Conservation (phyloP, 345 rosid genomes). For the Turnera subulata region DNA sequence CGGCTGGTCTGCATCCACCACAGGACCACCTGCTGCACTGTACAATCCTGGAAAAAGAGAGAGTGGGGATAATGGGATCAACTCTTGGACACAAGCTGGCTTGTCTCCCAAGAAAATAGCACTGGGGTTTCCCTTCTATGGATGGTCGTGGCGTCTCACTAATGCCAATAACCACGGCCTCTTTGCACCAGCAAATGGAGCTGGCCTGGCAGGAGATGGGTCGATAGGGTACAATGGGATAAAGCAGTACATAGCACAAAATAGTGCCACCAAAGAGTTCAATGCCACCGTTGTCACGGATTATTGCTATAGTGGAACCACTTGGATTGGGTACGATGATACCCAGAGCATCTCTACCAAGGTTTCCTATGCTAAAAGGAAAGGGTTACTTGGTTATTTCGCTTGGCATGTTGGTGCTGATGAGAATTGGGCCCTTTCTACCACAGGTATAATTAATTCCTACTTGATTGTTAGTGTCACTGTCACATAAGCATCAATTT, state of each 20-base stretch:
- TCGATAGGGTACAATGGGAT: conserved; percentile 7
- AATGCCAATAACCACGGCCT: conserved; percentile 17
- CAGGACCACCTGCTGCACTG: conserved; percentile 25
- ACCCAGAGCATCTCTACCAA: conserved; percentile 10
- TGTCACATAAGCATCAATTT: no score
- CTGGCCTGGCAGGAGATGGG: conserved; percentile 10
- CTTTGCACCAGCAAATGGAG: conserved; percentile 17
- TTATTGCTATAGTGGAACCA: conserved; percentile 16
- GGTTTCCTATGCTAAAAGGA: conserved; percentile 22
- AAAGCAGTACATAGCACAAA: conserved; percentile 12
- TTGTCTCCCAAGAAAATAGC: conserved; percentile 17
- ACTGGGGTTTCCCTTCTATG: conserved; percentile 24
- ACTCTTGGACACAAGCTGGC: conserved; percentile 18
- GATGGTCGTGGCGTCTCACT: conserved; percentile 20
- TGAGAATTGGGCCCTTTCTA: conserved; percentile 17
- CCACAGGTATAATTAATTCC: conserved; percentile 6
- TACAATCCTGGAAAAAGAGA: conserved; percentile 10
- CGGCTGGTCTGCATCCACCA: conserved; percentile 13
- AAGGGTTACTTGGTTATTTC: conserved; percentile 23
- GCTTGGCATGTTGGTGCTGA: conserved; percentile 28
- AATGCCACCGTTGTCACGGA: conserved; percentile 7
- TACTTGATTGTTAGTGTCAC: no score
- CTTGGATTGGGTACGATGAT: conserved; percentile 25
- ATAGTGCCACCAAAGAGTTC: not conserved
- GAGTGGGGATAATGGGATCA: conserved; percentile 17